Evolutionary conservation across 495 filamentous ascomycete genomes (phyloP), one percentile per base, ranked within the genome.

Genomic region (Margaritispora aquatica): DNA sequence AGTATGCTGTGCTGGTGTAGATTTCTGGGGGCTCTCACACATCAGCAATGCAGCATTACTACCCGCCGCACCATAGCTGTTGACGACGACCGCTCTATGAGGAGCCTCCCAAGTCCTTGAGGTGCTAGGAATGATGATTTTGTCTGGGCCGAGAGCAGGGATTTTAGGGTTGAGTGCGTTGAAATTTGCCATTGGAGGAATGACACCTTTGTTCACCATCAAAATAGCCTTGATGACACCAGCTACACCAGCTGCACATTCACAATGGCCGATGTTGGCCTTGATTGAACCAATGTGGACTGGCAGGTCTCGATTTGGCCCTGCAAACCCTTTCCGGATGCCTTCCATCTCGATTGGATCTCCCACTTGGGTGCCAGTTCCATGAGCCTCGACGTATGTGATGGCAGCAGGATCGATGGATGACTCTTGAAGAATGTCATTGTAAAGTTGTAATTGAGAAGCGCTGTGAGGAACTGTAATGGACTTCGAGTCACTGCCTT

Each of bases 321-420:
- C 59, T 24, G 71, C 73, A 55, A 82, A 74, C 8, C 73, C 75
- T n/a, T 75, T 70, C 50, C 72, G 71, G 49, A 88, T 82, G 1
- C 83, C 83, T 1, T 69, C 74, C 0, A 76, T 74, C 60, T 90
- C 86, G 2, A 80, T 75, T 0, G 83, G 83, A 63, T 88, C 86
- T 1, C 84, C 84, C 1, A 76, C 74, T 1, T 61, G 70, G 3
- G 85, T 88, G 9, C 84, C 85, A 0, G 82, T 88, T 13, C 84
- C 81, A 41, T 66, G 64, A 34, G 61, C 58, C 34, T 66, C 64
- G 26, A 63, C 66, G 44, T 74, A 80, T 20, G 56, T 75, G 80
- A 49, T 62, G 60, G 26, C 74, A 78, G 10, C 66, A 69, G 72
- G 48, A 69, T 70, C 58, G 69, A 76, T 57, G 71, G 64, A 3